These are phyloP conservation scores for Scopulariopsis brevicaulis DNA, from an alignment of 2,329 filamentous ascomycete species.

Conservation along the genomic window DNA sequence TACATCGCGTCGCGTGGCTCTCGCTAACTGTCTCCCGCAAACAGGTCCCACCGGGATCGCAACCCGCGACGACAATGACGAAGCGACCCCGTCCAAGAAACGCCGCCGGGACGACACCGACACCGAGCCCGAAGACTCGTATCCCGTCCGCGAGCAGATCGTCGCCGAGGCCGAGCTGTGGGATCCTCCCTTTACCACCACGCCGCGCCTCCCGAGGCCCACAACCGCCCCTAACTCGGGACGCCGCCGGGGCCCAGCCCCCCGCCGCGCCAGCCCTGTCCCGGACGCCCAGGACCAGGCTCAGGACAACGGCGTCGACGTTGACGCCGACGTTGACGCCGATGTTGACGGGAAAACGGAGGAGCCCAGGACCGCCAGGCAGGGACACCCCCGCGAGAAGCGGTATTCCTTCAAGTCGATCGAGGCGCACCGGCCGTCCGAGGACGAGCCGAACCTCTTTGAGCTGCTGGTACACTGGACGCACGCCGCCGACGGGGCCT, in stretches of 20 bases:
- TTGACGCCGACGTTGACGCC: not conserved
- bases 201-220: not conserved
- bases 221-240: not conserved
- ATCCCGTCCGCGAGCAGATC: not conserved
- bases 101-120: not conserved
- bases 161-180: not conserved
- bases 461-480: not conserved
- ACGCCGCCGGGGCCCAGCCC: not conserved
- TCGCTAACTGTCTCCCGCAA: too few species aligned
- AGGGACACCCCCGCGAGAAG: not conserved
- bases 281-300: not conserved
- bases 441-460: not conserved
- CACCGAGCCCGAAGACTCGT: not conserved
- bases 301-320: not conserved
- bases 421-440: not conserved
- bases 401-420: not conserved
- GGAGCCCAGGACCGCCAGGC: not conserved
- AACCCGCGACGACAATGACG: not conserved
- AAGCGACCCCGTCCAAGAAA: not conserved
- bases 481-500: slow-evolving; percentile 8
- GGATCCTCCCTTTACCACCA: not conserved
- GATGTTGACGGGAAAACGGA: not conserved
- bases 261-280: not conserved
- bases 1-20: too few species aligned
- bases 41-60: too few species aligned